A percentile compares a stretch with the other conserved stretches of the same genome.
Evolutionary conservation across 768 basidiomycete genomes (phyloP).

Genomic region (Phylloporus sp.): DNA sequence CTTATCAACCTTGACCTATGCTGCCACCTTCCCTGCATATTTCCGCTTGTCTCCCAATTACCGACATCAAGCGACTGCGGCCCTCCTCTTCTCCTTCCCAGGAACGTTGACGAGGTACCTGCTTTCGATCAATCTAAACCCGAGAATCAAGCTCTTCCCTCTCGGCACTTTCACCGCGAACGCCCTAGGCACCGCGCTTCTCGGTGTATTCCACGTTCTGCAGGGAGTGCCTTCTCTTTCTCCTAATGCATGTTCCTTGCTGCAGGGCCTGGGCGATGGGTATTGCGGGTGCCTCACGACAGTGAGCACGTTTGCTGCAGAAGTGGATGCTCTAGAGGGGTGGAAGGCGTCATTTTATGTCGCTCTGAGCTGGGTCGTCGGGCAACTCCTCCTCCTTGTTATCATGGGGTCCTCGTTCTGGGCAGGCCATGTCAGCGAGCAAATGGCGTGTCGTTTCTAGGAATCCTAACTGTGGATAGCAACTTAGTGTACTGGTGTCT

Average conservation of each 20-base stretch:
- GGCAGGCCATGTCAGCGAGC: conserved; percentile 42
- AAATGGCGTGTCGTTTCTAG: conserved; percentile 46
- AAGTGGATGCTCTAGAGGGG: conserved; percentile 54
- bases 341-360: conserved; percentile 67
- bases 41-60: conserved; percentile 62
- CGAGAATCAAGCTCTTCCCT: conserved; percentile 55
- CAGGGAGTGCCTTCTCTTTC: conserved; percentile 49
- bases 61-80: conserved; percentile 79
- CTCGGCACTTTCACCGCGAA: conserved; percentile 79
- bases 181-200: conserved; percentile 72
- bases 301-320: conserved; percentile 87
- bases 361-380: conserved; percentile 58
- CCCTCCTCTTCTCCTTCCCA: conserved; percentile 85
- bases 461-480: too few relatives aligned
- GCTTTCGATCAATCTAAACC: conserved; percentile 70
- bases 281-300: conserved; percentile 96
- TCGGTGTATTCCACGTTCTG: conserved; percentile 67
- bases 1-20: conserved; percentile 63
- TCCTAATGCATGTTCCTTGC: conserved; percentile 55
- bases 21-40: conserved; percentile 72
- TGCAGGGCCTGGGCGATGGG: conserved; percentile 84
- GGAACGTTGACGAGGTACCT: conserved; percentile 82
- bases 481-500: too few relatives aligned
- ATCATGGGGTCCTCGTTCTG: conserved; percentile 68
- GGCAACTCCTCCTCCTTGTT: conserved; percentile 65